Percentiles rank a stretch among this genome's conserved stretches.
Conservation (phyloP, 441 rosid genomes). For the Brassica balearica region DNA sequence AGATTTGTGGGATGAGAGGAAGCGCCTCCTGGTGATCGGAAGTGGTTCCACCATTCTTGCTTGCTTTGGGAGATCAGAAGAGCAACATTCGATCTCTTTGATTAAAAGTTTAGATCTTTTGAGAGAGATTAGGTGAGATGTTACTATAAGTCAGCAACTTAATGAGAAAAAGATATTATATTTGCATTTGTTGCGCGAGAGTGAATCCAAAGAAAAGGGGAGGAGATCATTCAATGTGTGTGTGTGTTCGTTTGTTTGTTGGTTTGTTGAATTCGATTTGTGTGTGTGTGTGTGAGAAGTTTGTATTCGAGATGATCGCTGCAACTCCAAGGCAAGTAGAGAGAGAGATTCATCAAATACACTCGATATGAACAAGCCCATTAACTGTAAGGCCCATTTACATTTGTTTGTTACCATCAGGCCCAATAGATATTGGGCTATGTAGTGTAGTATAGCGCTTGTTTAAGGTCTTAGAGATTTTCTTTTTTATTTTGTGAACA, state of each 20-base stretch:
- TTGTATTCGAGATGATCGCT: background rate
- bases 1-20: too few relatives aligned
- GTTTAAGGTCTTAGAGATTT: too few relatives aligned
- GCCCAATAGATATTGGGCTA: too few relatives aligned
- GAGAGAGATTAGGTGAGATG: constrained; percentile 30
- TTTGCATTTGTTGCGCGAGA: constrained; percentile 16
- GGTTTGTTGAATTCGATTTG: constrained; percentile 10
- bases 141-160: constrained; percentile 10
- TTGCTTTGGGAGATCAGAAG: too few relatives aligned
- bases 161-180: constrained; percentile 4
- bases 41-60: too few relatives aligned
- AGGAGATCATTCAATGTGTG: constrained; percentile 14
- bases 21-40: too few relatives aligned
- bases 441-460: too few relatives aligned
- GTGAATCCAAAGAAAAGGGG: constrained; percentile 29
- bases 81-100: too few relatives aligned
- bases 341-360: background rate
- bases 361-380: background rate
- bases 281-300: background rate
- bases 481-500: too few relatives aligned
- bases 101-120: background rate
- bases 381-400: background rate
- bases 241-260: constrained; percentile 7
- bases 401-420: too few relatives aligned
- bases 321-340: constrained; percentile 1